Conservation (phyloP, 2,329 filamentous ascomycete species). For the Massarina eburnea region DNA sequence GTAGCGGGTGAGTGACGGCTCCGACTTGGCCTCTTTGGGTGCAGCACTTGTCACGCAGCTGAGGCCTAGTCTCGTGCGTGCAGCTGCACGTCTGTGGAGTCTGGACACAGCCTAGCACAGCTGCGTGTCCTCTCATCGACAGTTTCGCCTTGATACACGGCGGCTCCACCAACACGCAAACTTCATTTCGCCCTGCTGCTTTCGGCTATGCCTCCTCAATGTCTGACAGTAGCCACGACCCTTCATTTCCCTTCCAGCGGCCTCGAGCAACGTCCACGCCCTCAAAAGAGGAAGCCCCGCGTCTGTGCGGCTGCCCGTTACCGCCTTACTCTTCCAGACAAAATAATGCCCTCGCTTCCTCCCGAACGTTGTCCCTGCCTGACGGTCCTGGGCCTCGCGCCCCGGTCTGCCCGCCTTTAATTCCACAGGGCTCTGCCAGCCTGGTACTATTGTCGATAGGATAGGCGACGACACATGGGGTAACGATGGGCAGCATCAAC, state of each 20-base stretch:
- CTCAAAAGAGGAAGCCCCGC: slow-evolving; percentile 26
- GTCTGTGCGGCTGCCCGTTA: slow-evolving; percentile 38
- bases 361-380: slow-evolving; percentile 2
- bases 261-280: slow-evolving; percentile 28
- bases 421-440: slow-evolving; percentile 18
- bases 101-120: slow-evolving; percentile 5
- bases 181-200: slow-evolving; percentile 37
- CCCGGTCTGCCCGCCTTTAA: slow-evolving; percentile 20
- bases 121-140: slow-evolving; percentile 22
- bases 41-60: slow-evolving; percentile 18
- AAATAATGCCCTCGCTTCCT: slow-evolving; percentile 11
- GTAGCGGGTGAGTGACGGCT: slow-evolving; percentile 25
- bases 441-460: slow-evolving; percentile 2
- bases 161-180: slow-evolving; percentile 34
- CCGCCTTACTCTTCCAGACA: slow-evolving; percentile 33
- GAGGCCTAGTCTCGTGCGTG: background rate
- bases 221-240: slow-evolving; percentile 35
- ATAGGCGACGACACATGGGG: slow-evolving; percentile 15
- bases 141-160: slow-evolving; percentile 41
- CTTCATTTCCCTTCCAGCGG: slow-evolving; percentile 42
- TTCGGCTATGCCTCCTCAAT: slow-evolving; percentile 33
- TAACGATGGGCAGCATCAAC: slow-evolving; percentile 23
- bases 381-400: slow-evolving; percentile 14
- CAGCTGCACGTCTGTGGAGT: no score
- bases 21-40: slow-evolving; percentile 33